phyloP scores from a whole-genome alignment of 805 yeast species.

The Candida tammaniensis region DNA sequence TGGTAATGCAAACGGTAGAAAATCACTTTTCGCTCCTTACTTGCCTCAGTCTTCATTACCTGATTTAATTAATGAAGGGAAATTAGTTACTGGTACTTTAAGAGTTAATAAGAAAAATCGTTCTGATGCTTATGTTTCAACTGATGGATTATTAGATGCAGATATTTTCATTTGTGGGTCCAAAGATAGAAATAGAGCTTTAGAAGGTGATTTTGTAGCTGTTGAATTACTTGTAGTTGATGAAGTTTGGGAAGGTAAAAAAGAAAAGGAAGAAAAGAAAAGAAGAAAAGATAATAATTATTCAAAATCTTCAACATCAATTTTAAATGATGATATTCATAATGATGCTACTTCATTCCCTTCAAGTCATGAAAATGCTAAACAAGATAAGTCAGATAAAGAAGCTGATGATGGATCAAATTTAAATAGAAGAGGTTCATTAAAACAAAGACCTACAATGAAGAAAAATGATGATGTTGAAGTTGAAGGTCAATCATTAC shows the following conservation, averaged over 20 bases:
- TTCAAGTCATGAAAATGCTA: constrained; percentile 19
- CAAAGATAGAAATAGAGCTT: constrained; percentile 94
- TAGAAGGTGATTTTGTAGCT: constrained; percentile 96
- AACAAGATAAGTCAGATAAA: constrained; percentile 24
- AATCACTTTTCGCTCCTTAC: constrained; percentile 92
- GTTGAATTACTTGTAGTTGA: constrained; percentile 92
- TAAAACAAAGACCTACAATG: constrained; percentile 93
- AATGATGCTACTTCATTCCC: constrained; percentile 70
- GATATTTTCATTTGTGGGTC: constrained; percentile 98
- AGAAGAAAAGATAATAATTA: constrained; percentile 69
- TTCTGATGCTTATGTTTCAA: constrained; percentile 97
- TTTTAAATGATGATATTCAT: constrained; percentile 65
- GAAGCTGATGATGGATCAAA: constrained; percentile 35
- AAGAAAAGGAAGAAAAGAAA: constrained; percentile 96
- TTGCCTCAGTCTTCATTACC: constrained; percentile 92
- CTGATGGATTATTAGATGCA: constrained; percentile 93
- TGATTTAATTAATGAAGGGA: constrained; percentile 82
- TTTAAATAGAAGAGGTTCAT: constrained; percentile 76
- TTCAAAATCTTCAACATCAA: constrained; percentile 31
- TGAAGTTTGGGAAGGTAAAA: constrained; percentile 95
- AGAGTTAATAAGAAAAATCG: constrained; percentile 95
- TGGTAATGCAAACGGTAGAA: constrained; percentile 49
- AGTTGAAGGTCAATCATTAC: constrained; percentile 93
- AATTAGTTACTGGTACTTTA: constrained; percentile 86
- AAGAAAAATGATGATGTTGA: constrained; percentile 98